Conservation (phyloP, 2,329 filamentous ascomycete species). For the Thermomyces lanuginosus region DNA sequence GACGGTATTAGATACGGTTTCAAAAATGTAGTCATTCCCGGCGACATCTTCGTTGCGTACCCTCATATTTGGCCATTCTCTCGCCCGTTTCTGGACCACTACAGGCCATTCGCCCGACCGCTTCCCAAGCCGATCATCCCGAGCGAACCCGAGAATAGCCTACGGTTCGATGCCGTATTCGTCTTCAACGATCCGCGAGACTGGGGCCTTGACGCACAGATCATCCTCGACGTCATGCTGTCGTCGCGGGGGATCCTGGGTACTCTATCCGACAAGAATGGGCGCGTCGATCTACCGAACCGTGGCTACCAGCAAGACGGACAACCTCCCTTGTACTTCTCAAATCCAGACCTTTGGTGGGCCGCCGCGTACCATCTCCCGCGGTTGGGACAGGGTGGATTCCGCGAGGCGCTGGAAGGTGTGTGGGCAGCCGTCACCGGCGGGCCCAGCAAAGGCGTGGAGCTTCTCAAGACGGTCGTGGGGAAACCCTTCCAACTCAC, state of each 20-base stretch:
- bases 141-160: conserved; percentile 31
- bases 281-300: conserved; percentile 46
- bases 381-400: conserved; percentile 80
- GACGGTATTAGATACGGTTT: conserved; percentile 47
- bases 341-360: conserved; percentile 83
- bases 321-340: conserved; percentile 72
- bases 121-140: conserved; percentile 20
- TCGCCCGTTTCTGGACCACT: conserved; percentile 45
- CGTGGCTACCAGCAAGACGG: conserved; percentile 66
- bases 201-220: conserved; percentile 78
- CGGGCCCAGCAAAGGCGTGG: conserved; percentile 34
- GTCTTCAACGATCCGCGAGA: conserved; percentile 93
- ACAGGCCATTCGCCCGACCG: conserved; percentile 32
- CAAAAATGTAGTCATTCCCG: conserved; percentile 66
- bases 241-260: conserved; percentile 66
- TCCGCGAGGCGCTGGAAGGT: conserved; percentile 64
- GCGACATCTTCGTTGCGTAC: conserved; percentile 60
- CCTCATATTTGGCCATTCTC: conserved; percentile 74
- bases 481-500: conserved; percentile 69
- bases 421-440: conserved; percentile 60
- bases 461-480: conserved; percentile 50
- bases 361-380: conserved; percentile 70
- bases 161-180: conserved; percentile 79
- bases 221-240: conserved; percentile 69
- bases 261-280: conserved; percentile 60